Evolutionary conservation across 306 rosid genomes (phyloP), one percentile per base, ranked within the genome.

Genomic region (Pachyrhizus erosus): DNA sequence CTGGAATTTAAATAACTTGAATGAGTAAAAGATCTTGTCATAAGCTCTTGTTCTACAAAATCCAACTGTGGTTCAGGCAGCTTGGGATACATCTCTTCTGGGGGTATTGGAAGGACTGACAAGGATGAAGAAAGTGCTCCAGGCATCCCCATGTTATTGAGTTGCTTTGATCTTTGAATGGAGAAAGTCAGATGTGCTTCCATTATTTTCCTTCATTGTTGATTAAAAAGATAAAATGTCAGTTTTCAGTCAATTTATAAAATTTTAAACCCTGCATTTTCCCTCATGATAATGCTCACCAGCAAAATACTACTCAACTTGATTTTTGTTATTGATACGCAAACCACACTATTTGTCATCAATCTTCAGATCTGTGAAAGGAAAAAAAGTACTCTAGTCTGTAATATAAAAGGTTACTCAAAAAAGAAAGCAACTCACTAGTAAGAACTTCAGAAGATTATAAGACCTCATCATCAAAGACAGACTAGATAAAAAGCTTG

Each of bases 121-220:
- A 88, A 71, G 57, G 93, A 75, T 24, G 96, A 85, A 73, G 98
- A 90, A 26, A 89, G 69, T 73, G 86, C 84, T 80, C 88, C 91
- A 76, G 92, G 73, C 65, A 87, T 86, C 65, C 91, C 98, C 83
- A 90, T 86, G 82, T 51, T 83, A 73, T 75, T 85, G 74, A 84
- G 89, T 84, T 89, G 86, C 70, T 85, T 87, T 42, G 94, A 82
- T 85, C 93, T 89, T 68, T 60, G 84, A 81, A 91, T 46, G 54
- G 94, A 88, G 54, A 91, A 75, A 71, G 90, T 80, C 73, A 90
- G 89, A 66, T 90, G 92, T 33, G 92, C 98, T 88, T 90, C 93
- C 96, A 93, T 87, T 68, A 70, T 86, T 82, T 78, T 62, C 88
- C 94, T 86, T 64, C 74, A 29, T 82, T 45, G 40, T 82, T 33